These are phyloP conservation scores for Monilinia laxa DNA, from an alignment of 2,329 filamentous ascomycete genomes.

Conservation along the genomic window DNA sequence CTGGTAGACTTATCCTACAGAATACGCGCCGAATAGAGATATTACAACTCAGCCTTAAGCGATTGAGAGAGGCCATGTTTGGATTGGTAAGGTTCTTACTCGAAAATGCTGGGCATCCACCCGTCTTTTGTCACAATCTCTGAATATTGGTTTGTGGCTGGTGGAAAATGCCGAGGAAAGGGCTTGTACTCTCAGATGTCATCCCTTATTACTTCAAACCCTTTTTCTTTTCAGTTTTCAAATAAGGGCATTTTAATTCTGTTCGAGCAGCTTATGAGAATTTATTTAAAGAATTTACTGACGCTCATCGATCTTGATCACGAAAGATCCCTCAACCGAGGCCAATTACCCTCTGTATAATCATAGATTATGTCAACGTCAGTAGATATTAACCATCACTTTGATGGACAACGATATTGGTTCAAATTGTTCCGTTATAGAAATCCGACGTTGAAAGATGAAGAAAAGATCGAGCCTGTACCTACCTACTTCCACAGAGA, in stretches of 20 bases:
- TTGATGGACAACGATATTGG: slow-evolving; percentile 18
- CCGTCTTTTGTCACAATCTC: not conserved
- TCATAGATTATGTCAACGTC: not conserved
- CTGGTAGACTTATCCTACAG: not conserved
- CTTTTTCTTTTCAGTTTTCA: not conserved
- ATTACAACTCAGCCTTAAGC: slow-evolving; percentile 12
- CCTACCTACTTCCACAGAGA: slow-evolving; percentile 21
- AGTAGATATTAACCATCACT: slow-evolving; percentile 23
- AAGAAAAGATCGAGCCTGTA: slow-evolving; percentile 18
- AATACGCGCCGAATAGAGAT: not conserved
- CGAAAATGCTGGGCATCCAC: slow-evolving; percentile 9
- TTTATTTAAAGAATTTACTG: not conserved
- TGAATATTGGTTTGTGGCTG: not conserved
- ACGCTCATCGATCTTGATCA: not conserved
- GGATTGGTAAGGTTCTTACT: not conserved
- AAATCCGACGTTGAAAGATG: slow-evolving; percentile 20
- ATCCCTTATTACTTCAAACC: slow-evolving; percentile 7
- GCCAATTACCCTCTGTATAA: not conserved
- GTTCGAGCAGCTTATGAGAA: not conserved
- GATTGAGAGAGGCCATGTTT: not conserved
- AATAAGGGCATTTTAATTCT: too few relatives aligned
- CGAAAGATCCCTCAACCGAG: not conserved
- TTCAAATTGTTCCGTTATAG: slow-evolving; percentile 19
- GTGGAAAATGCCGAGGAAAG: not conserved
- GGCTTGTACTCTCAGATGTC: not conserved